Evolutionary conservation across 805 yeast species (phyloP), one percentile per base, ranked within the genome.

Genomic region (Lachancea nothofagi): DNA sequence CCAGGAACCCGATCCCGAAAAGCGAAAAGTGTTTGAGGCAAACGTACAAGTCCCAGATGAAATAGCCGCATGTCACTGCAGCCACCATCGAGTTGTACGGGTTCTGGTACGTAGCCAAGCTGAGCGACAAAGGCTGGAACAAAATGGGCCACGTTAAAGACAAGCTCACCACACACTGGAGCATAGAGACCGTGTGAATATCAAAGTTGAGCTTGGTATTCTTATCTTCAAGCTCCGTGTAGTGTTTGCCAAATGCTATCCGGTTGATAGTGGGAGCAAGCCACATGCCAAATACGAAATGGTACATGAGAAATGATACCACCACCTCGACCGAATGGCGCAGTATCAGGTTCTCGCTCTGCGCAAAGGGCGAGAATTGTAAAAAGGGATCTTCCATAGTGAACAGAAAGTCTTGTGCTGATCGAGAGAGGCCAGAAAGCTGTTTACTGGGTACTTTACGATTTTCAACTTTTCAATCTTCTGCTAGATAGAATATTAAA

Each of bases 161-260:
- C 19, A 86, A 63, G 8, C 95, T 79, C 5, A 84, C 46, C 1
- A 85, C 33, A 36, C 93, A 77, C 61, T 93, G 97, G 14, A 88
- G 75, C 77, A 84, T 79, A 2, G 97, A 81, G 3, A 87, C 96
- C 9, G 84, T 71, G 61, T 93, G 97, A 51, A 89, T 84, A 61
- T 93, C 96, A 58, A 86, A 93, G 59, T 90, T 87, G 46, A 78
- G 51, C 56, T 71, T 74, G 29, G 72, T 68, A 50, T 75, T 75
- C 18, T 54, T 47, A 31, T 63, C 61, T 30, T 58, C 48, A 32
- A 77, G 62, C 3, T 59, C 50, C 5, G 72, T 71, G 63, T 88
- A 88, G 43, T 68, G 57, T 15, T 62, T 56, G 3, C 83, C 80
- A 47, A 82, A 72, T 19, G 77, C 26, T 13, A 46, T 25, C 3